A percentile compares a stretch with the other conserved stretches of the same genome.
phyloP scores from a whole-genome alignment of 2,329 filamentous ascomycete species.

The Truncatella angustata region DNA sequence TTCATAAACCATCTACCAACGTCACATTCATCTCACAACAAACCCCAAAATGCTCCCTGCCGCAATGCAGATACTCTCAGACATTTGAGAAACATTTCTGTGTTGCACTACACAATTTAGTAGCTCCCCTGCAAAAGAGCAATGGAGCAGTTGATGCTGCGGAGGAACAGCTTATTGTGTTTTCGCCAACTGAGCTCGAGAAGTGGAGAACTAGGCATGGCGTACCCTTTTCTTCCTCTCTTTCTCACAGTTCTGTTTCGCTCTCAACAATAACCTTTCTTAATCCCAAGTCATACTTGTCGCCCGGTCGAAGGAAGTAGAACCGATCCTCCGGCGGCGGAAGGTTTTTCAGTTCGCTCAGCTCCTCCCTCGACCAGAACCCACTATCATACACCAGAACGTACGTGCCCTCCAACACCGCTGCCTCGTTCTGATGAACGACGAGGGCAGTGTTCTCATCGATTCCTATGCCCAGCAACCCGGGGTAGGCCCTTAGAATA shows the following conservation, averaged over 20 bases:
- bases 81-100: no score
- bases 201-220: no score
- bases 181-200: no score
- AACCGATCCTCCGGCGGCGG: conserved; percentile 22
- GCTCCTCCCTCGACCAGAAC: conserved; percentile 30
- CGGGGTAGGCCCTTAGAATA: conserved; percentile 27
- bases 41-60: no score
- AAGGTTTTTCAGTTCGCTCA: conserved; percentile 23
- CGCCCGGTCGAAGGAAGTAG: conserved; percentile 27
- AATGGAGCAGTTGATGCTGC: no score
- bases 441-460: conserved; percentile 32
- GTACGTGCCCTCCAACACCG: conserved; percentile 28
- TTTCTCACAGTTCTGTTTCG: background rate
- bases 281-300: conserved; percentile 25
- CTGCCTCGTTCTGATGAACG: conserved; percentile 25
- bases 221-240: no score
- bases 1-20: no score
- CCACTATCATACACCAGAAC: conserved; percentile 28
- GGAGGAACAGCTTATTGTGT: no score
- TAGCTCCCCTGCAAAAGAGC: no score
- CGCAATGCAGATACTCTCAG: no score
- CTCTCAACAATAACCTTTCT: conserved; percentile 20
- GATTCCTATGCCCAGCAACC: conserved; percentile 28
- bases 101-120: no score
- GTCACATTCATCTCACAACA: no score